Conservation (phyloP, 306 rosid species). For the Rubus idaeus region DNA sequence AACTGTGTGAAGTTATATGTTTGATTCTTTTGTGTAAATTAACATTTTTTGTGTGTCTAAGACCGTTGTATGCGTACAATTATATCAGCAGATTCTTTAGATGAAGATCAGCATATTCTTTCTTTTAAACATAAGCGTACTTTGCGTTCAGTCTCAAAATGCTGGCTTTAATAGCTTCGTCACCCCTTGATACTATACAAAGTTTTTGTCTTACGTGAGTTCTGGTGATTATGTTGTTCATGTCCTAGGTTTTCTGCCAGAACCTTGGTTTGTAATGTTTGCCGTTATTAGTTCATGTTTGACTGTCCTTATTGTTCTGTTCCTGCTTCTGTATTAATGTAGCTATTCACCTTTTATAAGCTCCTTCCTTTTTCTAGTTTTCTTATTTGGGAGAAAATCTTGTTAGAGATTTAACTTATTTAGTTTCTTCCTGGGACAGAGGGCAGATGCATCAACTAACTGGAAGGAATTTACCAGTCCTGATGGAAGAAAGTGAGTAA, state of each 20-base stretch:
- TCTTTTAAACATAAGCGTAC: neutral
- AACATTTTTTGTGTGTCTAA: neutral
- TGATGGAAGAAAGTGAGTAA: conserved; percentile 81
- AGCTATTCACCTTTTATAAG: neutral
- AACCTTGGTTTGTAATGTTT: neutral
- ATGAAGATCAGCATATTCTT: neutral
- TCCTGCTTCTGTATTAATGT: neutral
- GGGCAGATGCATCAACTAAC: conserved; percentile 89
- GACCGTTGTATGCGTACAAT: neutral
- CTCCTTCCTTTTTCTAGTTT: conserved; percentile 19
- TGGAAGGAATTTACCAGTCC: conserved; percentile 94
- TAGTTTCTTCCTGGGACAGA: conserved; percentile 55
- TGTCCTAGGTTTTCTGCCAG: neutral
- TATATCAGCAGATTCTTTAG: neutral
- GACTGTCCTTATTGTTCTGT: conserved; percentile 4
- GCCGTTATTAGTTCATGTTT: conserved; percentile 1
- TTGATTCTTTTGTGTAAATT: conserved; percentile 16
- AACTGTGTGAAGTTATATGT: conserved; percentile 15
- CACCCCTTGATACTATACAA: neutral
- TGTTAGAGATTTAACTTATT: conserved; percentile 32
- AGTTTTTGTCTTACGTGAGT: neutral
- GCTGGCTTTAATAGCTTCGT: neutral
- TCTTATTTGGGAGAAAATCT: conserved; percentile 21
- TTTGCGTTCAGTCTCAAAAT: neutral
- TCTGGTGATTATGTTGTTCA: neutral